Evolutionary conservation across 139 green algal species (phyloP).

Genomic region (Chlorella sp.): DNA sequence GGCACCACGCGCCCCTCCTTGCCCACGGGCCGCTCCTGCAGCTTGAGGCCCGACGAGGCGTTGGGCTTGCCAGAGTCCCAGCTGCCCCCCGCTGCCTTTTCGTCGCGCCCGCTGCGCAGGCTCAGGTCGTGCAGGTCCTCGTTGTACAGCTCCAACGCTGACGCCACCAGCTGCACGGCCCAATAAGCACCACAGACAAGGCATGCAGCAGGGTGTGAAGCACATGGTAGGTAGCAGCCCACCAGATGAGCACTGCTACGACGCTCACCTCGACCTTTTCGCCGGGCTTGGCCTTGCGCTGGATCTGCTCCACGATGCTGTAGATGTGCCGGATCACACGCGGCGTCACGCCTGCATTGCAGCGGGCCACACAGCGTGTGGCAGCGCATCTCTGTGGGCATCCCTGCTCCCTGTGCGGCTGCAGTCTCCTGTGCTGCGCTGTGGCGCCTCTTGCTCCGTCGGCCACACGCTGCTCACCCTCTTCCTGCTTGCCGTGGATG

Average conservation of each 20-base stretch:
- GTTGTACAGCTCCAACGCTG: constrained; percentile 71
- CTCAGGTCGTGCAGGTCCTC: constrained; percentile 63
- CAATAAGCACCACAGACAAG: no score
- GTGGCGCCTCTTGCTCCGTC: no score
- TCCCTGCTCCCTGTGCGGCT: no score
- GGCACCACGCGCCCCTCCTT: constrained; percentile 45
- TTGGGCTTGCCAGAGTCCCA: constrained; percentile 24
- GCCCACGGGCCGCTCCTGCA: constrained; percentile 42
- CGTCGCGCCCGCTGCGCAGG: constrained; percentile 10
- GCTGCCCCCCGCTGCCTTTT: neutral
- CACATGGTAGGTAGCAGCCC: neutral
- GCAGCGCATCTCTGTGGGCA: no score
- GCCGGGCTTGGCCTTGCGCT: constrained; percentile 41
- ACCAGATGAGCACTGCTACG: no score
- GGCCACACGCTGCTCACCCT: constrained; percentile 27
- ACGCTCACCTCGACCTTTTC: constrained; percentile 41
- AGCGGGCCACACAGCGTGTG: no score
- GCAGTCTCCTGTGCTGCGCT: no score
- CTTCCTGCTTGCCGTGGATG: constrained; percentile 42
- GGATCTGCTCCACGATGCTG: constrained; percentile 29
- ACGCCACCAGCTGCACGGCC: no score
- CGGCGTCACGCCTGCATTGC: constrained; percentile 53
- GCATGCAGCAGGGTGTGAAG: neutral
- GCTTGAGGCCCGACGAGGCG: constrained; percentile 22
- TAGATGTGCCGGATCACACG: constrained; percentile 50